These are phyloP conservation scores for Yamadazyma buinensis DNA, from an alignment of 1,139 yeast species.

Conservation along the genomic window DNA sequence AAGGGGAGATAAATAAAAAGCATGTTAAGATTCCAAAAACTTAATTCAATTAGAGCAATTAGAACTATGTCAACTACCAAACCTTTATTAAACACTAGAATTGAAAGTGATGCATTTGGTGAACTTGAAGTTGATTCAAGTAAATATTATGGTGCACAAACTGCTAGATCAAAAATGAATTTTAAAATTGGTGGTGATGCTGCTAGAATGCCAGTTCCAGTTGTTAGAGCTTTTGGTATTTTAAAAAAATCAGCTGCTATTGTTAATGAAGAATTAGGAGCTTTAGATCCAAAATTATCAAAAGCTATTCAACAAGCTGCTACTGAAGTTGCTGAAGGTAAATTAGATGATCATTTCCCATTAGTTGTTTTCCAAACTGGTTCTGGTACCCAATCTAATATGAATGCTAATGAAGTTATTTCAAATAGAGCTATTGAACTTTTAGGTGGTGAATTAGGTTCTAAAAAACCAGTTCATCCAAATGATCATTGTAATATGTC, in stretches of 20 bases:
- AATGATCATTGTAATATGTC: constrained; percentile 99
- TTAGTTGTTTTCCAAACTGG: constrained; percentile 98
- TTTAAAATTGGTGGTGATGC: constrained; percentile 93
- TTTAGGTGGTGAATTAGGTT: constrained; percentile 86
- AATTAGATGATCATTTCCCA: constrained; percentile 91
- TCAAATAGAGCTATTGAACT: constrained; percentile 97
- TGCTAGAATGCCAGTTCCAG: constrained; percentile 88
- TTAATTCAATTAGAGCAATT: constrained; percentile 3
- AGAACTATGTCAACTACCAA: constrained; percentile 16
- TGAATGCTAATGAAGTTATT: constrained; percentile 98
- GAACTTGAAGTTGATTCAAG: constrained; percentile 84
- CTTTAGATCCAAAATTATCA: constrained; percentile 76
- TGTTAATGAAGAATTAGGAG: constrained; percentile 79
- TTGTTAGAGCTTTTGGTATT: constrained; percentile 87
- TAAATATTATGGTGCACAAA: constrained; percentile 97
- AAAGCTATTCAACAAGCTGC: constrained; percentile 91
- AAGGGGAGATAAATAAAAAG: constrained; percentile 1
- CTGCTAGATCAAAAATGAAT: constrained; percentile 89
- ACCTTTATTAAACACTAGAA: constrained; percentile 44
- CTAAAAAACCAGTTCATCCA: constrained; percentile 94
- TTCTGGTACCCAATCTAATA: constrained; percentile 96
- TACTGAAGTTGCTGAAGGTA: constrained; percentile 89
- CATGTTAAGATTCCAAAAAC: constrained; percentile 30
- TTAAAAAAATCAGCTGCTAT: constrained; percentile 93
- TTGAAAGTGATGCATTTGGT: constrained; percentile 95